Percentiles rank a stretch among this genome's conserved stretches.
Evolutionary conservation across 2,329 filamentous ascomycete species (phyloP).

Genomic region (Talaromyces sp.): DNA sequence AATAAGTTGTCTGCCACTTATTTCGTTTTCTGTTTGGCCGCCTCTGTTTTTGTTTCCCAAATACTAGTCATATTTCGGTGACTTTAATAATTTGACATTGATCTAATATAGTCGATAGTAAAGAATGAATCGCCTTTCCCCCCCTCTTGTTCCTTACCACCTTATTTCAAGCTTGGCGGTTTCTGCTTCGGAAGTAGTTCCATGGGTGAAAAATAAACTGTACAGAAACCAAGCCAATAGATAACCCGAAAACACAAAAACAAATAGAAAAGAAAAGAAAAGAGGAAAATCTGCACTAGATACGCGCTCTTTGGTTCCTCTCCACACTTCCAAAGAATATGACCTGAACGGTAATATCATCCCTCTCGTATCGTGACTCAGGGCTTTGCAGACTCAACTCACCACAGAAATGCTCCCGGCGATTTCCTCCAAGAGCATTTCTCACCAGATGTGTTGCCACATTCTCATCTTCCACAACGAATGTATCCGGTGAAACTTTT

Average conservation of each 20-base stretch:
- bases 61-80: neutral
- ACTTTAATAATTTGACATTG: neutral
- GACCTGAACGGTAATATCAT: conserved; percentile 50
- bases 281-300: neutral
- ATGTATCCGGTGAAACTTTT: conserved; percentile 32
- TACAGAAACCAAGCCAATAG: neutral
- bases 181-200: neutral
- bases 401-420: conserved; percentile 28
- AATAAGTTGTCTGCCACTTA: neutral
- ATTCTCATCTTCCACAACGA: conserved; percentile 45
- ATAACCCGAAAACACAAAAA: neutral
- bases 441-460: conserved; percentile 48
- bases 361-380: conserved; percentile 35
- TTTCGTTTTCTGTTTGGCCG: neutral
- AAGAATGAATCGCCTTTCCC: neutral
- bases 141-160: neutral
- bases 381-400: conserved; percentile 22
- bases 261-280: conserved; percentile 17
- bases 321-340: neutral
- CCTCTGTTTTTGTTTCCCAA: neutral
- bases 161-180: neutral
- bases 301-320: neutral
- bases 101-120: neutral
- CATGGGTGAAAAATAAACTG: neutral
- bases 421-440: conserved; percentile 49